Percentiles rank a stretch among this genome's conserved stretches.
Conservation (phyloP, 2,329 filamentous ascomycete species). For the Madurella mycetomatis region DNA sequence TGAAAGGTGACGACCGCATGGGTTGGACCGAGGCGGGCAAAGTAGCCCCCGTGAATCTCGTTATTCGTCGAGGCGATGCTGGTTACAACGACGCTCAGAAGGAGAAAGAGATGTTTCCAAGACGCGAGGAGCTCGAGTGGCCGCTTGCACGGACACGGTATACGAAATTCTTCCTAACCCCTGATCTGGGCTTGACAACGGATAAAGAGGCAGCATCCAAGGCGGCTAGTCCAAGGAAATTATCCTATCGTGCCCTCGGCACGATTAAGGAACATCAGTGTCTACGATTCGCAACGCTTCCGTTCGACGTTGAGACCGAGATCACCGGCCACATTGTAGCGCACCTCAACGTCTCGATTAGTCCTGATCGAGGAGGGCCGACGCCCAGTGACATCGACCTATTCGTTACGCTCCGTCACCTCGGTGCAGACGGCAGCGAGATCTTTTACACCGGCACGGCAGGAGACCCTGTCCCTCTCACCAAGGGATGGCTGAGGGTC, state of each 20-base stretch:
- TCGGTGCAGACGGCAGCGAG: slow-evolving; percentile 50
- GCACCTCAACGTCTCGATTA: slow-evolving; percentile 60
- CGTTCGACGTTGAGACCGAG: slow-evolving; percentile 61
- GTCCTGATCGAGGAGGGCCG: slow-evolving; percentile 42
- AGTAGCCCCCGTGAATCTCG: slow-evolving; percentile 55
- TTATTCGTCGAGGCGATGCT: slow-evolving; percentile 61
- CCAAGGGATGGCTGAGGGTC: slow-evolving; percentile 61
- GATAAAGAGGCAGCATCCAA: too few species aligned
- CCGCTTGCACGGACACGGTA: slow-evolving; percentile 63
- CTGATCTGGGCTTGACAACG: slow-evolving; percentile 36
- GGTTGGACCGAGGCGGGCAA: slow-evolving; percentile 59
- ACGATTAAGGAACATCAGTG: slow-evolving; percentile 49
- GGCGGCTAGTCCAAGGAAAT: slow-evolving; percentile 30
- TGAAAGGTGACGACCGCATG: slow-evolving; percentile 59
- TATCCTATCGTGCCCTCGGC: slow-evolving; percentile 58
- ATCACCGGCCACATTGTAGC: slow-evolving; percentile 65
- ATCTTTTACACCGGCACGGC: slow-evolving; percentile 62
- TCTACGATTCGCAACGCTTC: slow-evolving; percentile 53
- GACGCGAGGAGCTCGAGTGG: slow-evolving; percentile 60
- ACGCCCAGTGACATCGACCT: slow-evolving; percentile 54
- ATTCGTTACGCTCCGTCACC: slow-evolving; percentile 59
- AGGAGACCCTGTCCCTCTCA: slow-evolving; percentile 58
- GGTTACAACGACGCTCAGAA: slow-evolving; percentile 61
- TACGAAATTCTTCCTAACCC: slow-evolving; percentile 55
- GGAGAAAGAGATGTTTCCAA: slow-evolving; percentile 47